Conservation (phyloP, 2,329 filamentous ascomycete genomes). For the Curvularia verruculosa region DNA sequence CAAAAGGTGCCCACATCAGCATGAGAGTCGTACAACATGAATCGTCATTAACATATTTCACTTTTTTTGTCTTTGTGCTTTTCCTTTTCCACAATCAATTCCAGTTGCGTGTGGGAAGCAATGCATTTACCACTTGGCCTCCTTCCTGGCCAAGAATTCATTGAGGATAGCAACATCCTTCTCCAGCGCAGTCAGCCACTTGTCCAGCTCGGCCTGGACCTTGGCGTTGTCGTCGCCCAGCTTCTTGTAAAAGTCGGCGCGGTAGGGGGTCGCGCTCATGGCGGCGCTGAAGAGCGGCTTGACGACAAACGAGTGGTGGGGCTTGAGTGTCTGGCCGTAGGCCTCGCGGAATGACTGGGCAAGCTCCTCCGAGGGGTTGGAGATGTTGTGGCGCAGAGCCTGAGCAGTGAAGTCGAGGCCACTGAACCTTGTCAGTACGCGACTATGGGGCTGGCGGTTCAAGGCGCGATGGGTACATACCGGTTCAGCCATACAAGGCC, state of each 20-base stretch:
- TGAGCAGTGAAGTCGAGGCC: constrained; percentile 93
- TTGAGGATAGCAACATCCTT: constrained; percentile 79
- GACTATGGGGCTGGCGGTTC: not conserved
- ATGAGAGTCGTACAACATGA: constrained; percentile 4
- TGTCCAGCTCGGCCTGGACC: constrained; percentile 67
- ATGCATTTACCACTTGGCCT: constrained; percentile 40
- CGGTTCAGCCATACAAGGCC: constrained; percentile 89
- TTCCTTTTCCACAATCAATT: not conserved
- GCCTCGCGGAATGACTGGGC: constrained; percentile 83
- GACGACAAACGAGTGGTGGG: constrained; percentile 85
- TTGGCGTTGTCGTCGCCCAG: constrained; percentile 70
- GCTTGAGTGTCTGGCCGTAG: constrained; percentile 87
- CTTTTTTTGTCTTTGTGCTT: not conserved
- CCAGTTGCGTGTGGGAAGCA: not conserved
- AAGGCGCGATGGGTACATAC: constrained; percentile 55
- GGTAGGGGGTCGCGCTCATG: constrained; percentile 91
- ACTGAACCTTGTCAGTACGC: constrained; percentile 54
- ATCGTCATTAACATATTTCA: not conserved
- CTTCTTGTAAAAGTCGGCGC: constrained; percentile 91
- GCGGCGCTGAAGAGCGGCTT: constrained; percentile 93
- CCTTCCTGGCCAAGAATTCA: constrained; percentile 54
- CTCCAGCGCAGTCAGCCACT: constrained; percentile 79
- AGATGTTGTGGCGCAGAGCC: constrained; percentile 78
- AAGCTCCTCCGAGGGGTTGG: constrained; percentile 74
- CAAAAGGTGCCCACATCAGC: not conserved